Percentiles rank a stretch among this genome's conserved stretches.
Evolutionary conservation across 2,329 filamentous ascomycete genomes (phyloP).

Genomic region (Microsporum audouinii): DNA sequence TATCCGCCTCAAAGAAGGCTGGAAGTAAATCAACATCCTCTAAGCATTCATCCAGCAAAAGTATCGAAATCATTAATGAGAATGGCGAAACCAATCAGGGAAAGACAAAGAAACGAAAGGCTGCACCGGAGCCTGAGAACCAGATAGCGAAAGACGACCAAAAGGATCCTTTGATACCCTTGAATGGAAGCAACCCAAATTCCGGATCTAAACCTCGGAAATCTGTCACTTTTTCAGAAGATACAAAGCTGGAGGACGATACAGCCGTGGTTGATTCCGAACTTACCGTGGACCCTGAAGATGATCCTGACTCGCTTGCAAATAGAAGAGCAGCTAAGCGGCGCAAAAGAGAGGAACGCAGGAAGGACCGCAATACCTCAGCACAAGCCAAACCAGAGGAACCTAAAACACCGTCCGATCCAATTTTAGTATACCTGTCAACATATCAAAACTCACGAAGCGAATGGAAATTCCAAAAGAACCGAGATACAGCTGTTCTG

Average conservation of each 20-base stretch:
- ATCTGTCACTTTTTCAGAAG: slow-evolving; percentile 53
- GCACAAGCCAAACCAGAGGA: slow-evolving; percentile 7
- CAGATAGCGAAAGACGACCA: neutral
- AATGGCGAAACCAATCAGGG: neutral
- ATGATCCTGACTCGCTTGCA: slow-evolving; percentile 14
- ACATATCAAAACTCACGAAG: slow-evolving; percentile 60
- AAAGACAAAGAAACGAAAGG: neutral
- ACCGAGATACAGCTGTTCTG: slow-evolving; percentile 71
- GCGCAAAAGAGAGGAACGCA: slow-evolving; percentile 10
- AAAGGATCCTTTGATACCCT: neutral
- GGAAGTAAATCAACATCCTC: neutral
- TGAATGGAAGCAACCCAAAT: slow-evolving; percentile 15
- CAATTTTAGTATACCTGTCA: slow-evolving; percentile 63
- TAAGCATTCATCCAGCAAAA: neutral
- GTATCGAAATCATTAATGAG: neutral
- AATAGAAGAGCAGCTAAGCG: slow-evolving; percentile 16
- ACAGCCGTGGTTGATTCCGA: slow-evolving; percentile 1
- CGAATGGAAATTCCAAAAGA: slow-evolving; percentile 94
- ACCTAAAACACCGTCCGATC: slow-evolving; percentile 17
- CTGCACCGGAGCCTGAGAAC: neutral
- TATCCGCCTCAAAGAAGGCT: neutral
- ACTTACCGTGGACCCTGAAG: slow-evolving; percentile 11
- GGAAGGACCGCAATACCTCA: slow-evolving; percentile 1
- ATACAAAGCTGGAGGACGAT: slow-evolving; percentile 50
- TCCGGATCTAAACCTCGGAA: slow-evolving; percentile 30